Evolutionary conservation across 2,329 filamentous ascomycete genomes (phyloP), one percentile per base, ranked within the genome.

Genomic region (Shiraia bambusicola): DNA sequence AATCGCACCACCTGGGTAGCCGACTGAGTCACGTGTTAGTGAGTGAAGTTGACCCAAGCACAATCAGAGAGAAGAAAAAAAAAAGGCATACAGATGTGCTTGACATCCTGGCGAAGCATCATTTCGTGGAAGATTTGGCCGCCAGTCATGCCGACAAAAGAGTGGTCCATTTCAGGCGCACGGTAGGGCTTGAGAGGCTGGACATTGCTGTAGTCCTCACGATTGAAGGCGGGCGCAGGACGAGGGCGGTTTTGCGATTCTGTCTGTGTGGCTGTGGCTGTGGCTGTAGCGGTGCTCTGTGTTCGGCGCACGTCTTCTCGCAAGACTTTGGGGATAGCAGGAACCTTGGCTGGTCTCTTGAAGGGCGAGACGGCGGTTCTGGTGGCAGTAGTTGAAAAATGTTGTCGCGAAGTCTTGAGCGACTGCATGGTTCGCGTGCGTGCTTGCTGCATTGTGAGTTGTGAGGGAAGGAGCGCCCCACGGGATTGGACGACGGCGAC

Each of bases 81-180:
- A 34, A 12, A 26, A 57, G 40, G 84, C 88, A 66, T 78, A 95
- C 89, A 97, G 65, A 97, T 81, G 70, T 96, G 89, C 76, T 96
- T 93, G 42, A 98, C 92, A 58, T 78, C 81, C 59, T 92, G 87
- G 64, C 92, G 81, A 49, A 95, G 79, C 91, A 98, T 96, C 92
- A 97, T 97, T 74, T 97, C 92, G 71, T 97, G 91, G 72, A 97
- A 95, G 59, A 97, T 96, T 72, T 96, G 86, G 66, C 93, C 93
- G 66, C 93, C 92, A 35, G 83, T 95, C 79, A 91, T 92, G 51
- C 92, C 92, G 64, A 97, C 89, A 71, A 97, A 95, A 47, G 72
- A 75, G 57, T 77, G 74, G 62, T 77, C 75, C 73, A 77, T 74
- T 55, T 76, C 73, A 15, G 70, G 73, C 40, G 70, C 65, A 45